Evolutionary conservation across 176 grass and related monocot species (phyloP).

Genomic region (Carex littledalei): DNA sequence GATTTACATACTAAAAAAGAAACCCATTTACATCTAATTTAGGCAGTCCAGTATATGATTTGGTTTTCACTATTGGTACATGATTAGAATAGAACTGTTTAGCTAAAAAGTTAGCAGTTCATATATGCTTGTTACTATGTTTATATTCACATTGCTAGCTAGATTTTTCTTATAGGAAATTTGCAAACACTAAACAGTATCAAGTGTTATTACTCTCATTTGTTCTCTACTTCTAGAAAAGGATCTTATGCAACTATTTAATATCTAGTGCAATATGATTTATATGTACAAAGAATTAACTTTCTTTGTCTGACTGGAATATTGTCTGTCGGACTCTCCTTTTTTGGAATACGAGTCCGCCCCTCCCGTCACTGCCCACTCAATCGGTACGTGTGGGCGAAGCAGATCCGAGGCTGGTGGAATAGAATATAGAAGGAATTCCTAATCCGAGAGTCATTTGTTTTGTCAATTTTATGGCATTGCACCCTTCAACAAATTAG

Average conservation of each 20-base stretch:
- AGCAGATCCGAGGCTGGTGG: no score
- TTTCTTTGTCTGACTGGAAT: background rate
- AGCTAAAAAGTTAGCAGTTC: background rate
- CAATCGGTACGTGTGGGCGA: no score
- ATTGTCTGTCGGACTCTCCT: background rate
- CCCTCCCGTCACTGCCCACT: no score
- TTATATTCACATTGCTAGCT: background rate
- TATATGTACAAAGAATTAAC: background rate
- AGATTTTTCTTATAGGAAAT: background rate
- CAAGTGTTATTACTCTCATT: background rate
- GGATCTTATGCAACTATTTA: background rate
- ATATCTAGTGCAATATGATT: background rate
- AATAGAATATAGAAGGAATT: no score
- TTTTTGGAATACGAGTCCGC: no score
- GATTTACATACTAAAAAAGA: constrained; percentile 2
- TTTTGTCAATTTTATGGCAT: background rate
- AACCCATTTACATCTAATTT: background rate
- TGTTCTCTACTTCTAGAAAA: background rate
- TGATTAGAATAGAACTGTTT: background rate
- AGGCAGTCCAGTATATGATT: background rate
- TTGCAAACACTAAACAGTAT: background rate
- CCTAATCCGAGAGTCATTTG: background rate
- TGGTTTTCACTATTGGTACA: background rate
- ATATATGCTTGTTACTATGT: background rate
- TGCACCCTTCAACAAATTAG: background rate